A percentile compares a stretch with the other conserved stretches of the same genome.
These are phyloP conservation scores for Acacia melanoxylon DNA, from an alignment of 306 rosid genomes.

Conservation along the genomic window DNA sequence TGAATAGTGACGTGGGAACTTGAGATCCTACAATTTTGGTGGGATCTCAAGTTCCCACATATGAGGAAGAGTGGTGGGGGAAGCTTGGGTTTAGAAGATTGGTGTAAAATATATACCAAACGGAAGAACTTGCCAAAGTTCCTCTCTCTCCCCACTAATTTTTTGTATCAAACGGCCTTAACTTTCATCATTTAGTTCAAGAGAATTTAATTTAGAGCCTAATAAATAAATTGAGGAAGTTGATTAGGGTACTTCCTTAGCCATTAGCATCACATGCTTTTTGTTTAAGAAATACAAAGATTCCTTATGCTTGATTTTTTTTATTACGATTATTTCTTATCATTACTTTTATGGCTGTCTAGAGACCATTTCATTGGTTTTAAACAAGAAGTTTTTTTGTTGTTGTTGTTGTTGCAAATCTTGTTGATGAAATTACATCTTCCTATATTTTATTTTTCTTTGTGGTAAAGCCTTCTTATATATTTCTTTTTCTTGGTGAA, in stretches of 20 bases:
- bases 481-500: too few relatives aligned
- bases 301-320: neutral
- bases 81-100: too few relatives aligned
- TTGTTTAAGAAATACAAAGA: neutral
- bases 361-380: slow-evolving; percentile 11
- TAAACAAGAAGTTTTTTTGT: slow-evolving; percentile 1
- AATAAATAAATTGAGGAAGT: neutral
- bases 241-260: neutral
- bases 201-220: neutral
- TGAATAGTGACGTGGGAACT: too few relatives aligned
- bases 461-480: neutral
- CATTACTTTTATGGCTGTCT: slow-evolving; percentile 27
- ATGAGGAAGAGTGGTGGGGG: too few relatives aligned
- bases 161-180: too few relatives aligned
- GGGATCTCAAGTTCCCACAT: too few relatives aligned
- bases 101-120: too few relatives aligned
- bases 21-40: too few relatives aligned
- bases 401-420: neutral
- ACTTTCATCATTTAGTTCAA: slow-evolving; percentile 14
- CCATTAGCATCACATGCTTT: neutral
- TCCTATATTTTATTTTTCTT: neutral
- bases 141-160: too few relatives aligned
- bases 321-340: neutral
- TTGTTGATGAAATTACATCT: neutral
- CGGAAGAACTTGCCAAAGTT: too few relatives aligned